Evolutionary conservation across 495 filamentous ascomycete genomes (phyloP), one percentile per base, ranked within the genome.

Genomic region (Hypoxylon cercidicola): DNA sequence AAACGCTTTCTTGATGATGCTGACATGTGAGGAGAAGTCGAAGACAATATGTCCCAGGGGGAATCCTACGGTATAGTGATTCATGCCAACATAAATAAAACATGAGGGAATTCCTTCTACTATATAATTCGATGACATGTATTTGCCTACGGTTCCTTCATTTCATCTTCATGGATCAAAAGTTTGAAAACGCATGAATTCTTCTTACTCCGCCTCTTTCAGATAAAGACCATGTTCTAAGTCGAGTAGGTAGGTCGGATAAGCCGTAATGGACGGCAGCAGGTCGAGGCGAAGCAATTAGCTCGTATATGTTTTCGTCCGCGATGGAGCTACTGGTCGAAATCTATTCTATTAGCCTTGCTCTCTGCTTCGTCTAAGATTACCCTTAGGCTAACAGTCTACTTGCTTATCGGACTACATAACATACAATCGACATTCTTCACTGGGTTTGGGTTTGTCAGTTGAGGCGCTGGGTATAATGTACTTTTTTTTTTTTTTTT

Each of bases 401-500:
- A 37, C 4, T 16, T 41, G 39, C 8, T 41, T 3, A n/a, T 16
- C 39, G 16, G 34, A 37, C 34, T 9, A 37, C 13, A 37, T 32
- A 12, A 41, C 15, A 41, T 6, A 3, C 2, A 16, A 13, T 6
- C 15, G 16, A 4, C 13, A 41, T 6, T 6, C 28, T 2, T 47
- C 28, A 5, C 30, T 13, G 2, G 25, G 23, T 16, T 53, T 60
- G 18, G 37, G n/a, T 11, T 28, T 30, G 28, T 19, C 16, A 47
- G 18, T 28, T 28, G n/a, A n/a, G 21, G 19, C 3, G 12, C 43
- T 55, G 40, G 49, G 47, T 68, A 43, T 53, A 68, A 44, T 51
- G 47, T 50, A 59, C 49, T 63, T 56, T 59, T 60, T 60, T 59
- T 60, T 50, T 51, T 63, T 41, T 41, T 16, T 28, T 28, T 28